These are phyloP conservation scores for Ustilago curta DNA, from an alignment of 1,284 basidiomycete genomes.

Conservation along the genomic window DNA sequence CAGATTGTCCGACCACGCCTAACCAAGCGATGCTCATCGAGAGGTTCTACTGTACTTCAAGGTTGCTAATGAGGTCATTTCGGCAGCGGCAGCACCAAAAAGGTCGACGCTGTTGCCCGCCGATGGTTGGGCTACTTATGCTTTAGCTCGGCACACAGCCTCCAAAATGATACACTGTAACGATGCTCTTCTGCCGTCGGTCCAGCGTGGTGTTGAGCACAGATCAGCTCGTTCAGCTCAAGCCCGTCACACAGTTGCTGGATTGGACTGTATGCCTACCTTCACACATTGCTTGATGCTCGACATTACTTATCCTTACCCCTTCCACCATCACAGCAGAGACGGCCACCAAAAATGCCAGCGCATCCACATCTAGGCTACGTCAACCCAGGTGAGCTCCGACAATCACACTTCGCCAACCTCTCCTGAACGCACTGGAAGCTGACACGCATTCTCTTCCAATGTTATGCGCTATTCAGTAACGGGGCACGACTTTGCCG, in stretches of 20 bases:
- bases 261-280: too few species aligned
- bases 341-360: slow-evolving; percentile 26
- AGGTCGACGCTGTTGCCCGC: neutral
- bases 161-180: neutral
- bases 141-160: neutral
- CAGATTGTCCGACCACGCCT: too few species aligned
- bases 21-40: neutral
- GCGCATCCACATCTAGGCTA: slow-evolving; percentile 55
- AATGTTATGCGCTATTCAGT: slow-evolving; percentile 10
- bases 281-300: neutral
- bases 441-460: neutral
- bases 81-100: neutral
- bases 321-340: neutral
- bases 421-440: too few species aligned
- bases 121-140: neutral
- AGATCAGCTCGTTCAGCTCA: neutral
- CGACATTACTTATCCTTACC: neutral
- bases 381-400: slow-evolving; percentile 43
- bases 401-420: too few species aligned
- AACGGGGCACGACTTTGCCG: slow-evolving; percentile 53
- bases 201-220: neutral
- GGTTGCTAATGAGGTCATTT: neutral
- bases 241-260: neutral
- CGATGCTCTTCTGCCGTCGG: neutral
- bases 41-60: neutral